Conservation (phyloP, 352 stramenopile species). For the Phytophthora foliorum region DNA sequence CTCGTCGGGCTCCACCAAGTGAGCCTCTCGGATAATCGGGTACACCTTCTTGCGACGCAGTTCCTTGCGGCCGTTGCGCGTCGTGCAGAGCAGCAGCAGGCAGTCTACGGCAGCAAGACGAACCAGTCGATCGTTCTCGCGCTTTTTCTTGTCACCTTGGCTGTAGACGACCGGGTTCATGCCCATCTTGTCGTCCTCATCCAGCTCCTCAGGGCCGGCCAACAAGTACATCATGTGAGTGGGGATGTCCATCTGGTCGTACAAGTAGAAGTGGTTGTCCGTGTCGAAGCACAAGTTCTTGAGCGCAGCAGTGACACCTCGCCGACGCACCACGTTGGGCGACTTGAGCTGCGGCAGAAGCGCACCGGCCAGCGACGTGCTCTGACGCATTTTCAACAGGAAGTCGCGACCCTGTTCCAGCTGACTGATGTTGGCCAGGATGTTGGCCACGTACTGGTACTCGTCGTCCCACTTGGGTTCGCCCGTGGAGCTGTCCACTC, state of each 20-base stretch:
- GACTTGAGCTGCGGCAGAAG: conserved; percentile 84
- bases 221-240: conserved; percentile 84
- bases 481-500: conserved; percentile 69
- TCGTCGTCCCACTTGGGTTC: conserved; percentile 90
- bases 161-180: conserved; percentile 85
- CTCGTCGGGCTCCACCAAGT: conserved; percentile 83
- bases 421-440: conserved; percentile 88
- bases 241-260: conserved; percentile 86
- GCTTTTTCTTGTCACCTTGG: conserved; percentile 86
- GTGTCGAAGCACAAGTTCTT: conserved; percentile 92
- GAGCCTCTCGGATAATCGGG: conserved; percentile 85
- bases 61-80: conserved; percentile 78
- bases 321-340: conserved; percentile 83
- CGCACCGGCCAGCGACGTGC: conserved; percentile 68
- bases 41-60: conserved; percentile 90
- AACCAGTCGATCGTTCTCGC: conserved; percentile 79
- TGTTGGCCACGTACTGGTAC: conserved; percentile 90
- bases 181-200: conserved; percentile 82
- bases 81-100: conserved; percentile 83
- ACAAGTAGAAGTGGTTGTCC: conserved; percentile 91
- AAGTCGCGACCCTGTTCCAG: conserved; percentile 84
- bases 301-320: conserved; percentile 68
- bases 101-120: conserved; percentile 79
- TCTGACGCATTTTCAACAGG: conserved; percentile 76
- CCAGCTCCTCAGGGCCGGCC: conserved; percentile 75